phyloP scores from a whole-genome alignment of 352 stramenopile species.

The Heterotrichella gracilis region DNA sequence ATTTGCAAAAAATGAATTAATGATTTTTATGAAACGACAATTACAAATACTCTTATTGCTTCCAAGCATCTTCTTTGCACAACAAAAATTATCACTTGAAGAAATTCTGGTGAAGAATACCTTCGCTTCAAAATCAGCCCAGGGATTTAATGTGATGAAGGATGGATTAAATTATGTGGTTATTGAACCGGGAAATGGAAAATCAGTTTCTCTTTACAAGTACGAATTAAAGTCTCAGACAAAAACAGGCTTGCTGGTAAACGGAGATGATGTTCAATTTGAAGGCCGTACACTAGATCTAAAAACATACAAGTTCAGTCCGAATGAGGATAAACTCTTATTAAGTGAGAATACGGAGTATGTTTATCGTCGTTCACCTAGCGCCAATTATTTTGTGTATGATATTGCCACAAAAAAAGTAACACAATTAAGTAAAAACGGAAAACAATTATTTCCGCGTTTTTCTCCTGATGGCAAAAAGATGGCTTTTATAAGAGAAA shows the following conservation, averaged over 20 bases:
- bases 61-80: neutral
- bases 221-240: neutral
- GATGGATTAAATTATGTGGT: neutral
- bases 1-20: no score
- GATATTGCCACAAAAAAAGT: neutral
- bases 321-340: slow-evolving; percentile 8
- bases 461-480: neutral
- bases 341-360: neutral
- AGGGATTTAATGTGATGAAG: neutral
- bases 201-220: neutral
- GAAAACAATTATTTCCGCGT: neutral
- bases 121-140: neutral
- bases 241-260: neutral
- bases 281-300: neutral
- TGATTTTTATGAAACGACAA: neutral
- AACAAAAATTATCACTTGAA: neutral
- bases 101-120: neutral
- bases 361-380: neutral
- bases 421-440: neutral
- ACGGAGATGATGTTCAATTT: neutral
- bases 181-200: neutral
- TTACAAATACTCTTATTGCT: neutral
- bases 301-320: neutral
- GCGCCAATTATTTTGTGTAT: neutral
- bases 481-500: neutral